Conservation (phyloP, 2,329 filamentous ascomycete species). For the Colletotrichum chrysophilum region DNA sequence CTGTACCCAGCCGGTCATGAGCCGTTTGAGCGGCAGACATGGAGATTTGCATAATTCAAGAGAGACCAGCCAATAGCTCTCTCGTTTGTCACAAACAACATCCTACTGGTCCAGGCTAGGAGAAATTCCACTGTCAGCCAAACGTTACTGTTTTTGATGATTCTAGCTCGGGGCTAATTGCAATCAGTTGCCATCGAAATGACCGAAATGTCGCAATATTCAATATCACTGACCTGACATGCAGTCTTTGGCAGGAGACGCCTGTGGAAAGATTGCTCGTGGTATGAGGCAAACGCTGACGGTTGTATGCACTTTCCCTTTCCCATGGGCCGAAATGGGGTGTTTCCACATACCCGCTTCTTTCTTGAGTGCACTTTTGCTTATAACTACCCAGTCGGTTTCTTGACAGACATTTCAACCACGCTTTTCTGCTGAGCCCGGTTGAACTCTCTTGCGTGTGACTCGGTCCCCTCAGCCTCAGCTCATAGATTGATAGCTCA, state of each 20-base stretch:
- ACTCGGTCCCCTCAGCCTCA: neutral
- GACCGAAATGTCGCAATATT: neutral
- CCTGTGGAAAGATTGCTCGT: neutral
- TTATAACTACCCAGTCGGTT: neutral
- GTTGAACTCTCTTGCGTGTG: neutral
- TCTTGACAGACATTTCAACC: neutral
- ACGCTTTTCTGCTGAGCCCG: neutral
- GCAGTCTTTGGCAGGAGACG: neutral
- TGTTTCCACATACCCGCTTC: neutral
- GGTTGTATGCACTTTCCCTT: neutral
- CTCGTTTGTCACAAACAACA: neutral
- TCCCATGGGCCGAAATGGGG: neutral
- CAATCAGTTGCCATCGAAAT: neutral
- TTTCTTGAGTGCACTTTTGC: neutral
- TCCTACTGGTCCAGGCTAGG: neutral
- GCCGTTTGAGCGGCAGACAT: neutral
- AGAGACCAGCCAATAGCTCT: neutral
- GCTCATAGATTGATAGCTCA: neutral
- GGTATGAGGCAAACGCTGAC: neutral
- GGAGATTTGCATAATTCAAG: neutral
- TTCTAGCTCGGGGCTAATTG: neutral
- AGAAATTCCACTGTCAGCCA: neutral
- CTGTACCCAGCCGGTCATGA: neutral
- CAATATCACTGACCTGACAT: neutral
- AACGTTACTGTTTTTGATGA: neutral